phyloP scores from a whole-genome alignment of 495 filamentous ascomycete species.

The Penicillium canariense region DNA sequence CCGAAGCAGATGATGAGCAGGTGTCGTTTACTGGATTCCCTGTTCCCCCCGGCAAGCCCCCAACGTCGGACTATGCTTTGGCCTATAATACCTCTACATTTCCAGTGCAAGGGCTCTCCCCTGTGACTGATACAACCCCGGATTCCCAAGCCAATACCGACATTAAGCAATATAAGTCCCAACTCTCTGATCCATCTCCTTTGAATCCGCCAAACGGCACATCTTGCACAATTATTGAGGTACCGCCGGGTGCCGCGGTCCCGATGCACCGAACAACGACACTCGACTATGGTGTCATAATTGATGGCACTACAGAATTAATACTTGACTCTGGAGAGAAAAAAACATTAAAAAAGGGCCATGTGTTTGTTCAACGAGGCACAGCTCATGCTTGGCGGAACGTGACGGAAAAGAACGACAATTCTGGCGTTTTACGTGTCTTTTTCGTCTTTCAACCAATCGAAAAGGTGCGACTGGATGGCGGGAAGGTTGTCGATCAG shows the following conservation, averaged over 20 bases:
- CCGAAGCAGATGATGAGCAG: constrained; percentile 14
- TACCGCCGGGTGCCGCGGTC: constrained; percentile 15
- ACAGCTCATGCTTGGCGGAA: constrained; percentile 69
- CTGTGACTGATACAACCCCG: constrained; percentile 17
- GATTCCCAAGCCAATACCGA: constrained; percentile 20
- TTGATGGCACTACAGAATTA: constrained; percentile 63
- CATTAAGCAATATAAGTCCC: constrained; percentile 19
- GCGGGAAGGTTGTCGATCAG: constrained; percentile 18
- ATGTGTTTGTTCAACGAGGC: constrained; percentile 63
- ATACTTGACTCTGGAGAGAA: constrained; percentile 61
- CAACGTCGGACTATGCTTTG: constrained; percentile 22
- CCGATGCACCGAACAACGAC: constrained; percentile 61
- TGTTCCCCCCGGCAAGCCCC: constrained; percentile 18
- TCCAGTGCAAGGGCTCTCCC: constrained; percentile 22
- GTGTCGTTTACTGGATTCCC: constrained; percentile 23
- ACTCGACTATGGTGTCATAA: constrained; percentile 64
- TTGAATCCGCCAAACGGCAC: constrained; percentile 27
- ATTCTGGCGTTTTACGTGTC: constrained; percentile 21
- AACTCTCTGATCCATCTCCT: constrained; percentile 21
- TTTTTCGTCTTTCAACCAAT: constrained; percentile 24
- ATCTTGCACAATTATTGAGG: constrained; percentile 27
- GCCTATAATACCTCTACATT: constrained; percentile 20
- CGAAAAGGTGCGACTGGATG: constrained; percentile 20
- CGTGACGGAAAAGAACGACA: constrained; percentile 15
- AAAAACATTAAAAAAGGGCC: constrained; percentile 54